These are phyloP conservation scores for Pedinophyceae sp. DNA, from an alignment of 139 green algal genomes.

Conservation along the genomic window DNA sequence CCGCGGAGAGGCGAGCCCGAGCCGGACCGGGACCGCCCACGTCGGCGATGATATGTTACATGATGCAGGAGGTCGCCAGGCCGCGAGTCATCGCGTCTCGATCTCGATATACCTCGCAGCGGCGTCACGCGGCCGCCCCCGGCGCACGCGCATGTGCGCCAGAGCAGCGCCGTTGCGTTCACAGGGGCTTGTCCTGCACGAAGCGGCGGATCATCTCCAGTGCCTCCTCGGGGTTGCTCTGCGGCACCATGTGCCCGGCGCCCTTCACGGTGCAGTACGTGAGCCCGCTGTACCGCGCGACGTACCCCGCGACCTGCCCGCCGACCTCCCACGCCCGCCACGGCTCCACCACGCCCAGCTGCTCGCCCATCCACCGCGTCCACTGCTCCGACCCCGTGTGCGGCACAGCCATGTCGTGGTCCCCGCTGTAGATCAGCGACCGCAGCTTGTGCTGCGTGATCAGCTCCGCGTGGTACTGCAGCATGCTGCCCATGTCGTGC, in stretches of 20 bases:
- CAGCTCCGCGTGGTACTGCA: conserved; percentile 37
- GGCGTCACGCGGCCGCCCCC: too few species aligned
- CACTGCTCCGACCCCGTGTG: conserved; percentile 63
- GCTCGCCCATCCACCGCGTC: conserved; percentile 22
- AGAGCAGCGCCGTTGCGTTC: too few species aligned
- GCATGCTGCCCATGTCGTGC: conserved; percentile 32
- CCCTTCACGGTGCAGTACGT: conserved; percentile 55
- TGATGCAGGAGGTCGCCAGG: too few species aligned
- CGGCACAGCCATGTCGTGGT: conserved; percentile 60
- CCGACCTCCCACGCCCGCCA: conserved; percentile 44
- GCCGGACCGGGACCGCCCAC: too few species aligned
- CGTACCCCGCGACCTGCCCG: conserved; percentile 50
- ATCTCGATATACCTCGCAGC: too few species aligned
- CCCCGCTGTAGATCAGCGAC: conserved; percentile 58
- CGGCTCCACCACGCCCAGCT: conserved; percentile 4
- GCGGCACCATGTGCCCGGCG: conserved; percentile 62
- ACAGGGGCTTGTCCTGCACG: too few species aligned
- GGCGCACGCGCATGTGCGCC: too few species aligned
- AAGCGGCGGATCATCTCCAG: conserved; percentile 44
- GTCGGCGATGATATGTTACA: too few species aligned
- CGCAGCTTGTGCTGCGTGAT: conserved; percentile 28
- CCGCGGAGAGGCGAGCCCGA: too few species aligned
- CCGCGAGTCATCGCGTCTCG: too few species aligned
- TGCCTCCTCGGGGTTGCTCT: conserved; percentile 43
- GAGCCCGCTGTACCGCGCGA: conserved; percentile 34